phyloP scores from a whole-genome alignment of 1,284 basidiomycete species.

The Xerocomus amazonicus region DNA sequence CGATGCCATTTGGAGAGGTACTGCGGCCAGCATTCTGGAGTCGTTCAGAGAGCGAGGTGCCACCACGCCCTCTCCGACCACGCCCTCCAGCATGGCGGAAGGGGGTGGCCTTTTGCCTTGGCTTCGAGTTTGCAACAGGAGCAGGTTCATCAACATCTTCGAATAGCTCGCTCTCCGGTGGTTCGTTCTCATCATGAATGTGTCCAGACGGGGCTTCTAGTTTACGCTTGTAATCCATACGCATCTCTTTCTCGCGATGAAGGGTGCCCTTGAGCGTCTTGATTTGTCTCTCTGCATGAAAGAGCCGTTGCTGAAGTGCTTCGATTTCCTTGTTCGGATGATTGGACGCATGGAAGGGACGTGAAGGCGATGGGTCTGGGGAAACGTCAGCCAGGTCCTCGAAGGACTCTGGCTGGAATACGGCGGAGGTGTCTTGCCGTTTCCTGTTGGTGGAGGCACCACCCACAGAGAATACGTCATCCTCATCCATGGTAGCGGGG shows the following conservation, averaged over 20 bases:
- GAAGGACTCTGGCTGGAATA: conserved; percentile 54
- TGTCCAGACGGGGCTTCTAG: conserved; percentile 40
- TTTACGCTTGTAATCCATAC: conserved; percentile 59
- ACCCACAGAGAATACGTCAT: conserved; percentile 63
- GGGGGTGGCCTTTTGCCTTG: conserved; percentile 33
- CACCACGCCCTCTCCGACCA: conserved; percentile 45
- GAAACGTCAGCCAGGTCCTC: conserved; percentile 58
- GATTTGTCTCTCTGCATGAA: conserved; percentile 81
- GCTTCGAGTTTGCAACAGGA: conserved; percentile 32
- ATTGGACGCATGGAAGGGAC: conserved; percentile 59
- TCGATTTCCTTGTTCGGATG: conserved; percentile 79
- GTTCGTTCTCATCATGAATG: conserved; percentile 41
- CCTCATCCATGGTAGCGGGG: conserved; percentile 53
- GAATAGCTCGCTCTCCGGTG: conserved; percentile 41
- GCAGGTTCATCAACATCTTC: conserved; percentile 39
- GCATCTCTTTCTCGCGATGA: conserved; percentile 75
- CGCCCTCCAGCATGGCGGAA: conserved; percentile 36
- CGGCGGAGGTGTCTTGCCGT: conserved; percentile 50
- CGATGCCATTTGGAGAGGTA: conserved; percentile 48
- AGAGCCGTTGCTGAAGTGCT: conserved; percentile 69
- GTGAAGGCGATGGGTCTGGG: conserved; percentile 63
- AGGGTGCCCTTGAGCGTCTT: conserved; percentile 74
- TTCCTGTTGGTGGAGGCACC: conserved; percentile 63
- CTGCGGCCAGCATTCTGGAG: conserved; percentile 56
- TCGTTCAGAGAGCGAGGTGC: conserved; percentile 58